A percentile compares a stretch with the other conserved stretches of the same genome.
These are phyloP conservation scores for Fulvia fulva DNA, from an alignment of 2,329 filamentous ascomycete species.

Conservation along the genomic window DNA sequence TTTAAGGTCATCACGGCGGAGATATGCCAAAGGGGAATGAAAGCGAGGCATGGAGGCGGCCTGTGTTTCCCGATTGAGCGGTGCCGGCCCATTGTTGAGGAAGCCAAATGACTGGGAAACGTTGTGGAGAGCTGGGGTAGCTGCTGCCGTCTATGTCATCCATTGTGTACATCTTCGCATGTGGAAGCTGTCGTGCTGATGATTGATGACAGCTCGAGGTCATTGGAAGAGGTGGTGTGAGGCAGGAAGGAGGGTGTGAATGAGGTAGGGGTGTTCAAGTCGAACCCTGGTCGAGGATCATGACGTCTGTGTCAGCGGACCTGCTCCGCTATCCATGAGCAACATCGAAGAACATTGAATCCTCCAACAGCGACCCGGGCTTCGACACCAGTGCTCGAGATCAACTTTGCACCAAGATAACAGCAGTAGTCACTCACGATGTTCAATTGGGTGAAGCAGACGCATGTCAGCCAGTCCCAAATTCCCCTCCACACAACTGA, in stretches of 20 bases:
- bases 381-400: neutral
- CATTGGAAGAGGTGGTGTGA: neutral
- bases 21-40: neutral
- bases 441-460: slow-evolving; percentile 94
- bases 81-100: neutral
- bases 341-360: no score
- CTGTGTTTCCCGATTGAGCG: neutral
- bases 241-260: neutral
- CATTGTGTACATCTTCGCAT: no score
- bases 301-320: neutral
- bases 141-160: neutral
- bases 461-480: slow-evolving; percentile 54
- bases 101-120: neutral
- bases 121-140: neutral
- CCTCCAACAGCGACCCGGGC: no score
- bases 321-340: neutral
- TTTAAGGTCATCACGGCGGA: neutral
- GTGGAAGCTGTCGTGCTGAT: neutral
- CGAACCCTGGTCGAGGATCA: neutral
- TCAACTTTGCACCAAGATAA: neutral
- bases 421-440: slow-evolving; percentile 47
- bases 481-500: slow-evolving; percentile 21
- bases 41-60: neutral
- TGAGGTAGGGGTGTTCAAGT: neutral
- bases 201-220: neutral